Evolutionary conservation across 768 basidiomycete genomes (phyloP), one percentile per base, ranked within the genome.

Genomic region (Royoungia palumana): DNA sequence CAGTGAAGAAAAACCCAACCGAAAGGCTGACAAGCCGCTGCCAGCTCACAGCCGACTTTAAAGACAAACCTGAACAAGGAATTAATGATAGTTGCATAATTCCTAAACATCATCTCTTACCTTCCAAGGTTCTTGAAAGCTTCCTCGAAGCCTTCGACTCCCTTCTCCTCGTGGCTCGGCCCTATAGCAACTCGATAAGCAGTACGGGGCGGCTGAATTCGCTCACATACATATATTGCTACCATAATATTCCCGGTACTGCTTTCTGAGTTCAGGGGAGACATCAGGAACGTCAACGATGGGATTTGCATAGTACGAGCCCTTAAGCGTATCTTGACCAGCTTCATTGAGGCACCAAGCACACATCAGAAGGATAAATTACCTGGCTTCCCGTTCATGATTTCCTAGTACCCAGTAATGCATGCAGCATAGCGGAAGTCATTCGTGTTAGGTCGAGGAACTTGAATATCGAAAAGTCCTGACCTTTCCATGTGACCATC

Each of bases 401-500:
- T 82, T 76, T 97, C 95, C 83, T 90, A n/a, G 46, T 24, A 39
- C 9, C 35, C 19, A 6, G 10, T 3, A 27, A 24, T 7, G 37
- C 41, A 20, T 13, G 17, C 13, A 12, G 10, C 10, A 12, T 28
- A 28, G 10, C 13, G 28, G 28, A 28, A 12, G 13, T 12, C 28
- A 12, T 28, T 13, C 28, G 32, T 13, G 16, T 14, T 32, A 32
- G 34, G 22, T 35, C 20, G 30, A 13, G 17, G 2, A 24, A n/a
- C n/a, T n/a, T n/a, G n/a, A n/a, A 16, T 16, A 37, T 8, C n/a
- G 28, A 39, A 28, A n/a, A 20, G 25, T 14, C 53, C 63, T 44
- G 57, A 83, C 88, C 77, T 97, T 96, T 46, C 95, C 95, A 69
- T 95, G 90, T 37, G 87, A 90, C 95, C 95, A 98, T n/a, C 95